Base-by-base conservation (phyloP, 352 stramenopile species). In the Pythium folliculosum region DNA sequence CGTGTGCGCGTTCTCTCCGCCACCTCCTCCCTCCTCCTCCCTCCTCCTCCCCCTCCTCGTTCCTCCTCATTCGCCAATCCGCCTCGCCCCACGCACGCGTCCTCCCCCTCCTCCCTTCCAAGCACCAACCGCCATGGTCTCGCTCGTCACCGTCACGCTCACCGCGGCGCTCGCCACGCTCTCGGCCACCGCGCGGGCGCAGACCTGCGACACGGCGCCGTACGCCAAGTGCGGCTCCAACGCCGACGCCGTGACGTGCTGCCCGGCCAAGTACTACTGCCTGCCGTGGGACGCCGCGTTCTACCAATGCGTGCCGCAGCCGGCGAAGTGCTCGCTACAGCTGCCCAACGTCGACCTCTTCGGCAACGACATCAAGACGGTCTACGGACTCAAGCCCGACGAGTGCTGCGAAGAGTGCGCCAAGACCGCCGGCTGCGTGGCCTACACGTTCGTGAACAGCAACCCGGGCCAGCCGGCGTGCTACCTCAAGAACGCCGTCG, bases 291-390 rank as follows among this genome's bases (percentile, higher is more conserved):
- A 82, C 67, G 38, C 70, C 0, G 58, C 50, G 30, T 76, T 78
- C 65, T 83, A 77, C 70, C 79, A 87, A 63, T 87, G 79, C 61
- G 63, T 80, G 47, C 32, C 66, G 16, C 23, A 61, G 6, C 77
- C 79, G 5, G 9, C 50, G 21, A 52, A 77, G 56, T 87, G 79
- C 70, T 71, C 63, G 13, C 55, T 55, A 22, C 77, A 82, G 63
- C 37, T 69, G n/a, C 71, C 70, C 16, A 69, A 80, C 64, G 58
- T 77, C 4, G 78, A 83, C 55, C 81, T 81, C n/a, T 74, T 68
- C 54, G 78, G 78, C 44, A 70, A 80, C 56, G 74, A 87, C 69
- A 48, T 87, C 22, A 38, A 66, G 25, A 73, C 65, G 30, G 59
- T 76, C 22, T 77, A 72, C 59, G 63, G 25, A 2, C 8, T 77